Evolutionary conservation across 305 asterid genomes (phyloP).

Genomic region (Coffea humblotiana): DNA sequence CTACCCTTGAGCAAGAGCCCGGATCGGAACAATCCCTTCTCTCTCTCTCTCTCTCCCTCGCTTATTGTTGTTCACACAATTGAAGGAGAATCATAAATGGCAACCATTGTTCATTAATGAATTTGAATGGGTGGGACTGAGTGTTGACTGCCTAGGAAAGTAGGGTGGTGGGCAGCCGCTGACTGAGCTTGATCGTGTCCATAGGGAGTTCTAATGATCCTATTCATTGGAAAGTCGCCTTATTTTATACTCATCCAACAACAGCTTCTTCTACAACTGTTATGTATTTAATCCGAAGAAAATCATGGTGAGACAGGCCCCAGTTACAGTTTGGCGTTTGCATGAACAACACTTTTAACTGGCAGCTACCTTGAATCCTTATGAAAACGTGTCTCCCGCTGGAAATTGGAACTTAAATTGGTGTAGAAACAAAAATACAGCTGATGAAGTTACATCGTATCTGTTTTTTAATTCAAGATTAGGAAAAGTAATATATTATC

Average conservation of each 20-base stretch:
- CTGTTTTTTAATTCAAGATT: not conserved
- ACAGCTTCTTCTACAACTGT: not conserved
- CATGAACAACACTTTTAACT: not conserved
- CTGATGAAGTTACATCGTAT: conserved; percentile 11
- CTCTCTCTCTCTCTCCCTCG: not conserved
- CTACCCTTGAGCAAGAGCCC: not conserved
- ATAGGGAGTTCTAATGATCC: not conserved
- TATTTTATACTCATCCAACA: not conserved
- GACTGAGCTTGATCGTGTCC: not conserved
- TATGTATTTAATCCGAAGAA: not conserved
- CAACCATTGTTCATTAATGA: not conserved
- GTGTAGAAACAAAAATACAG: not conserved
- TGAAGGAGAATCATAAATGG: not conserved
- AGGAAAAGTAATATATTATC: not conserved
- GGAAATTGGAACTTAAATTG: not conserved
- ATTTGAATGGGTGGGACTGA: not conserved
- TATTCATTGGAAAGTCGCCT: conserved; percentile 11
- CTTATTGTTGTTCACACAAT: too few relatives aligned
- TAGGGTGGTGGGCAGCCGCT: not conserved
- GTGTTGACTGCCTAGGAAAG: not conserved
- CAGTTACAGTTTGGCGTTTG: not conserved
- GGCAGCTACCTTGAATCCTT: not conserved
- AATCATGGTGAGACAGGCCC: not conserved
- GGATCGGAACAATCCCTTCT: not conserved
- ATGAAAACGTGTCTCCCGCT: not conserved